Conservation (phyloP, 1,139 yeast species). For the Torulaspora pretoriensis region DNA sequence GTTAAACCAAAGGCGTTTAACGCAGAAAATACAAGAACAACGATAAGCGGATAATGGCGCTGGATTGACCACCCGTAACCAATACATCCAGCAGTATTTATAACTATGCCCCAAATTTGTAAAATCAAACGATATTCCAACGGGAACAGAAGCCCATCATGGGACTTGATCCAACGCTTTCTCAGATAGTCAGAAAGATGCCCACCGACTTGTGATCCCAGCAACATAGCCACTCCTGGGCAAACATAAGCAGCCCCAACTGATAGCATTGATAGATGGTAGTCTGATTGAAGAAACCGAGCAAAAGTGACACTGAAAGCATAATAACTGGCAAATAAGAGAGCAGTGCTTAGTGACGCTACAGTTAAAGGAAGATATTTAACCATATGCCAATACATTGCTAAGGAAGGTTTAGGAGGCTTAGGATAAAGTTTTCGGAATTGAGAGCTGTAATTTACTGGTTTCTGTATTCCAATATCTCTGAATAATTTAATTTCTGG, state of each 20-base stretch:
- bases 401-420: conserved; percentile 48
- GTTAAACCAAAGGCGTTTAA: conserved; percentile 54
- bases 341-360: conserved; percentile 48
- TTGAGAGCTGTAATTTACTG: conserved; percentile 23
- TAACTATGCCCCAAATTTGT: conserved; percentile 45
- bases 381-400: conserved; percentile 40
- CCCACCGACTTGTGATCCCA: conserved; percentile 52
- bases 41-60: conserved; percentile 42
- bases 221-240: conserved; percentile 49
- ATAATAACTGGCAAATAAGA: conserved; percentile 54
- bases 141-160: conserved; percentile 33
- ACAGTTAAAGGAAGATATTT: conserved; percentile 45
- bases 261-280: conserved; percentile 39
- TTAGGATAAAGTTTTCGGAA: conserved; percentile 39
- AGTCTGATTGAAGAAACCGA: conserved; percentile 39
- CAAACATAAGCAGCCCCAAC: conserved; percentile 50
- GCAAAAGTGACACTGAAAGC: conserved; percentile 52
- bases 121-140: conserved; percentile 47
- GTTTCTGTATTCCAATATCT: conserved; percentile 31
- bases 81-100: conserved; percentile 46
- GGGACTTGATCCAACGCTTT: conserved; percentile 30
- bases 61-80: conserved; percentile 57
- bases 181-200: conserved; percentile 45
- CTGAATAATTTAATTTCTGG: conserved; percentile 30
- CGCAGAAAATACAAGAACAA: conserved; percentile 45